Evolutionary conservation across 2,329 filamentous ascomycete genomes (phyloP).

Genomic region (Aspergillus persii): DNA sequence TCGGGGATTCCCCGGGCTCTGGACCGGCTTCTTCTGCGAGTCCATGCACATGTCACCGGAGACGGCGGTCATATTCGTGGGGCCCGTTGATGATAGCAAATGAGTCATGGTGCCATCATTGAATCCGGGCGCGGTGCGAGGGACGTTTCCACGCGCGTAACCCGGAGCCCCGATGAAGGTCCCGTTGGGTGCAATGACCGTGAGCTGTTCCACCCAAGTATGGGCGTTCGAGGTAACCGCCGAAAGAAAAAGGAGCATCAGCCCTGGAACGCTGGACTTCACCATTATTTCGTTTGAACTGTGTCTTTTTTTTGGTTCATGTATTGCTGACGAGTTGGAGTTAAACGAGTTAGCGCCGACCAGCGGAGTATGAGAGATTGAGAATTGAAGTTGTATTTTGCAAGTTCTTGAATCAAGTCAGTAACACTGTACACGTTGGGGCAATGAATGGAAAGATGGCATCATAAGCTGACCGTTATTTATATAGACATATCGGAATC

Average conservation of each 20-base stretch:
- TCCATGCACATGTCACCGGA: slow-evolving; percentile 63
- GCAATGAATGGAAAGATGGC: not conserved
- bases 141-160: slow-evolving; percentile 69
- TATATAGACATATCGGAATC: slow-evolving; percentile 3
- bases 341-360: slow-evolving; percentile 12
- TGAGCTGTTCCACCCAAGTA: slow-evolving; percentile 78
- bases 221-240: slow-evolving; percentile 53
- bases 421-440: not conserved
- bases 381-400: not conserved
- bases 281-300: not conserved
- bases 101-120: slow-evolving; percentile 59
- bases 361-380: slow-evolving; percentile 10
- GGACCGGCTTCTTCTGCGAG: slow-evolving; percentile 59
- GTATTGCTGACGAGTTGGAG: not conserved
- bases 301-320: not conserved
- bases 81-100: slow-evolving; percentile 59
- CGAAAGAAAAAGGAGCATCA: slow-evolving; percentile 18
- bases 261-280: not conserved
- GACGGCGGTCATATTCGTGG: slow-evolving; percentile 50
- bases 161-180: slow-evolving; percentile 69
- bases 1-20: slow-evolving; percentile 59
- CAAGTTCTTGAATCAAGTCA: not conserved
- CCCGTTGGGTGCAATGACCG: slow-evolving; percentile 69
- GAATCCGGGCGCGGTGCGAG: slow-evolving; percentile 57
- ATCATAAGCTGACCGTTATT: not conserved